These are phyloP conservation scores for Saprolegnia diclina DNA, from an alignment of 352 stramenopile genomes.

Conservation along the genomic window DNA sequence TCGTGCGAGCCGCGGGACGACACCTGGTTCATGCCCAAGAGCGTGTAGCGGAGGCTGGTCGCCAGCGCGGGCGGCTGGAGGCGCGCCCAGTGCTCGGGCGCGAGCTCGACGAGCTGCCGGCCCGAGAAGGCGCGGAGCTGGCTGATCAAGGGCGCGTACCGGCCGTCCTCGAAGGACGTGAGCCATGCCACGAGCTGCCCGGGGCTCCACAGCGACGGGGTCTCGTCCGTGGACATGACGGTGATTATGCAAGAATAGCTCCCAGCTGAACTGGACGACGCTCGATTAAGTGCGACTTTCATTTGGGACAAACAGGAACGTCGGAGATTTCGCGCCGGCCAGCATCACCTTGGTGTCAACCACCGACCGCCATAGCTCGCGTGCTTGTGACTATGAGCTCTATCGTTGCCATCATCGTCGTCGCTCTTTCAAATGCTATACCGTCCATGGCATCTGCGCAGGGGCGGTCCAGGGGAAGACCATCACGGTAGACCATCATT, in stretches of 20 bases:
- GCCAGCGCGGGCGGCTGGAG: conserved; percentile 58
- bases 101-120: conserved; percentile 64
- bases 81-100: conserved; percentile 44
- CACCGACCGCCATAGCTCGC: too few relatives aligned
- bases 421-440: too few relatives aligned
- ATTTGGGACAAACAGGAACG: not conserved
- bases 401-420: too few relatives aligned
- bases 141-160: conserved; percentile 48
- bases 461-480: too few relatives aligned
- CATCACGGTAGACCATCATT: too few relatives aligned
- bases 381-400: too few relatives aligned
- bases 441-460: too few relatives aligned
- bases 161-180: conserved; percentile 60
- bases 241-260: conserved; percentile 18
- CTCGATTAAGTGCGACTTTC: not conserved
- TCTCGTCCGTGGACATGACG: conserved; percentile 31
- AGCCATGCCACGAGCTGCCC: conserved; percentile 78
- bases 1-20: conserved; percentile 34
- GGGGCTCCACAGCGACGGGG: conserved; percentile 72
- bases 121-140: conserved; percentile 58
- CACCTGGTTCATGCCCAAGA: conserved; percentile 82
- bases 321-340: too few relatives aligned
- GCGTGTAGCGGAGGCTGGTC: conserved; percentile 75
- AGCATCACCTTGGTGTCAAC: too few relatives aligned
- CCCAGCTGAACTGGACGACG: not conserved